A percentile compares a stretch with the other conserved stretches of the same genome.
Evolutionary conservation across 495 filamentous ascomycete species (phyloP).

Genomic region (Trichoderma reesei): DNA sequence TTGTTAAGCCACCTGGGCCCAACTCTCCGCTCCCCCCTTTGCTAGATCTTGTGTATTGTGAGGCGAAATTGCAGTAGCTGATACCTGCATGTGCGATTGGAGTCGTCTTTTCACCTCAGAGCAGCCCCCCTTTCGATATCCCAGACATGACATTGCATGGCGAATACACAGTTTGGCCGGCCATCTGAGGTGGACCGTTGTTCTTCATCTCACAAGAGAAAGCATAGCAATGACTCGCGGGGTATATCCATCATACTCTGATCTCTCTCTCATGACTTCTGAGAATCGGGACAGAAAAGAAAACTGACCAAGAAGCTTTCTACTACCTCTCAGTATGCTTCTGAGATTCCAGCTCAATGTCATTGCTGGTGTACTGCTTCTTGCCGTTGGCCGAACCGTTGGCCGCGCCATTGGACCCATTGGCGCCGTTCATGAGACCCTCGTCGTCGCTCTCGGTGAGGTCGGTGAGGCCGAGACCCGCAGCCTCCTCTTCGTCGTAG

Average conservation of each 20-base stretch:
- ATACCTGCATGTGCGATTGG: not conserved
- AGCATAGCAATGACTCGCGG: not conserved
- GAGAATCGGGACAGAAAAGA: not conserved
- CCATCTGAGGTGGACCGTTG: not conserved
- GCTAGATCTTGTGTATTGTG: not conserved
- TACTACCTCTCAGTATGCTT: slow-evolving; percentile 21
- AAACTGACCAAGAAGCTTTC: not conserved
- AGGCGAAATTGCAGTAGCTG: not conserved
- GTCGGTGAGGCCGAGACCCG: slow-evolving; percentile 49
- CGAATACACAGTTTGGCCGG: not conserved
- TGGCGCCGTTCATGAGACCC: slow-evolving; percentile 23
- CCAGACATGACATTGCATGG: not conserved
- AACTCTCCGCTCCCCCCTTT: not conserved
- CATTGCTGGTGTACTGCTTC: slow-evolving; percentile 21
- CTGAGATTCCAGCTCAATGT: slow-evolving; percentile 35
- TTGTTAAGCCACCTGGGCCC: not conserved
- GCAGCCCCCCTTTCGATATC: not conserved
- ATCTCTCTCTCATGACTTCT: not conserved
- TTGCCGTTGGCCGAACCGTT: slow-evolving; percentile 13
- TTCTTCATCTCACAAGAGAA: not conserved
- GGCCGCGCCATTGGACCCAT: slow-evolving; percentile 15
- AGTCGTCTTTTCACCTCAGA: no score
- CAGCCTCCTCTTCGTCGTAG: slow-evolving; percentile 69
- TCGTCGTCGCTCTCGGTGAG: slow-evolving; percentile 49
- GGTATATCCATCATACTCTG: slow-evolving; percentile 7